Percentiles rank a stretch among this genome's conserved stretches.
Conservation (phyloP, 1,284 basidiomycete genomes). For the Neolentinus lepideus region DNA sequence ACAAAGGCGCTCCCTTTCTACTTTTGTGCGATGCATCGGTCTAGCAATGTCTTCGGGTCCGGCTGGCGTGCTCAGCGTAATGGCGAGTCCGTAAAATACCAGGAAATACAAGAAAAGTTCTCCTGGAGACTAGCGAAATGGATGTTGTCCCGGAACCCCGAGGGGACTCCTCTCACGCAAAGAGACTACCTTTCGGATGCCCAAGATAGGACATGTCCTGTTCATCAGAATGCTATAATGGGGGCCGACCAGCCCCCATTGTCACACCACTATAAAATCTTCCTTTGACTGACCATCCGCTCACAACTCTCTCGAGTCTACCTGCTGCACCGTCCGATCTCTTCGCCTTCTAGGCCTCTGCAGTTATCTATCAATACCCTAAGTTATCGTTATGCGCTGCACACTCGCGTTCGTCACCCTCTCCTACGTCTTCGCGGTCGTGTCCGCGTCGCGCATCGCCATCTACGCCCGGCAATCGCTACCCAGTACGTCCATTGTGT, state of each 20-base stretch:
- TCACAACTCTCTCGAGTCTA: not conserved
- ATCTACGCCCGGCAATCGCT: slow-evolving; percentile 24
- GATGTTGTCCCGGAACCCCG: not conserved
- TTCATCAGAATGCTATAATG: not conserved
- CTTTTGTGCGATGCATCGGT: not conserved
- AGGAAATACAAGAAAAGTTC: not conserved
- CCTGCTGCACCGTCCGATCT: not conserved
- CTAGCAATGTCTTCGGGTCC: no score
- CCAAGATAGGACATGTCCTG: not conserved
- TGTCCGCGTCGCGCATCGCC: slow-evolving; percentile 29
- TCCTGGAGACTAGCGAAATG: not conserved
- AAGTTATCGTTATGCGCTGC: slow-evolving; percentile 42
- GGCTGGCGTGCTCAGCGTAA: not conserved
- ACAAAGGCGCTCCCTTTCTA: not conserved
- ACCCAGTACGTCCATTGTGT: slow-evolving; percentile 25
- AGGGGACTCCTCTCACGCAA: not conserved
- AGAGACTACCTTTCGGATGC: not conserved
- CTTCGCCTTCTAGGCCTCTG: not conserved
- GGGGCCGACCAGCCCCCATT: not conserved
- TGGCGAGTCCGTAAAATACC: not conserved
- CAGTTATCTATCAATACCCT: not conserved
- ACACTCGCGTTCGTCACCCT: slow-evolving; percentile 35
- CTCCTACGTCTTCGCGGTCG: slow-evolving; percentile 30
- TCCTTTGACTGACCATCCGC: not conserved
- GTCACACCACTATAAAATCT: not conserved